Percentiles rank a stretch among this genome's conserved stretches.
Evolutionary conservation across 495 filamentous ascomycete genomes (phyloP).

Genomic region (Cercophora sp.): DNA sequence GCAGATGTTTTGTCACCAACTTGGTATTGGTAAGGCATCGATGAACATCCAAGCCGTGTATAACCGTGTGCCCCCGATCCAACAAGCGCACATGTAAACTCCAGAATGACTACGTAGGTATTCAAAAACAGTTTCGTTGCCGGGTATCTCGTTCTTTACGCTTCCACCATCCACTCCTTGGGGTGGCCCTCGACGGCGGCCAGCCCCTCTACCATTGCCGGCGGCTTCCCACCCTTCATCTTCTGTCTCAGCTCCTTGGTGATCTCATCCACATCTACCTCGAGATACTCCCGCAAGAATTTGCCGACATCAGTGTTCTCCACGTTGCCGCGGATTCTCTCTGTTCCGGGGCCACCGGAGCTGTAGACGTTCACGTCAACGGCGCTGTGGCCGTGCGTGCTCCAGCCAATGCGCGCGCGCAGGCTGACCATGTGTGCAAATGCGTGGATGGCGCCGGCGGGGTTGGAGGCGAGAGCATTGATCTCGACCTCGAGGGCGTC

Average conservation of each 20-base stretch:
- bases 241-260: conserved; percentile 70
- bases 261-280: conserved; percentile 69
- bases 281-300: conserved; percentile 76
- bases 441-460: conserved; percentile 47
- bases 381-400: conserved; percentile 81
- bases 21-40: too few relatives aligned
- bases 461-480: conserved; percentile 53
- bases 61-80: too few relatives aligned
- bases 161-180: conserved; percentile 16
- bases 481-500: conserved; percentile 74
- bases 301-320: conserved; percentile 91
- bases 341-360: conserved; percentile 47
- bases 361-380: conserved; percentile 93
- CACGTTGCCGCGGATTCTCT: conserved; percentile 69
- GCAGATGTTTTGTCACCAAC: too few relatives aligned
- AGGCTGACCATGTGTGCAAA: conserved; percentile 83
- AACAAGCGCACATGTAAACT: not conserved
- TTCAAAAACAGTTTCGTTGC: not conserved
- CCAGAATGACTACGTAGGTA: not conserved
- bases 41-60: too few relatives aligned
- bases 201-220: conserved; percentile 6
- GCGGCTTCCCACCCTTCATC: conserved; percentile 22
- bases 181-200: conserved; percentile 11
- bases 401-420: conserved; percentile 88
- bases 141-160: too few relatives aligned